Percentiles rank a stretch among this genome's conserved stretches.
Conservation (phyloP, 352 stramenopile genomes). For the Phytophthora crassamura region DNA sequence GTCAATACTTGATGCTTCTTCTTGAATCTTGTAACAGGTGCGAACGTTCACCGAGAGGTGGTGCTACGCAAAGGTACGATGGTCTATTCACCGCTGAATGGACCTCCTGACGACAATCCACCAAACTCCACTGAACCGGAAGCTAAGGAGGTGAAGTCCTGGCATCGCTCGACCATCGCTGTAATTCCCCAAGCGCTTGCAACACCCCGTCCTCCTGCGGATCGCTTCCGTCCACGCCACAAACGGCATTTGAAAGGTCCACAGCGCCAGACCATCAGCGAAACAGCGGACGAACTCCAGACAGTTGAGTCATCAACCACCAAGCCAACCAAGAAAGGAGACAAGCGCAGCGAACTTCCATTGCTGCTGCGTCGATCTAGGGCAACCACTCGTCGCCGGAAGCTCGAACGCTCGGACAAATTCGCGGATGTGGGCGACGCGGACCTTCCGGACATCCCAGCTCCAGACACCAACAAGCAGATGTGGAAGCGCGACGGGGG, state of each 20-base stretch:
- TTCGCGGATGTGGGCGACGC: conserved; percentile 3
- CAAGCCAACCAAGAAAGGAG: not conserved
- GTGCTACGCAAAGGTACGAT: conserved; percentile 30
- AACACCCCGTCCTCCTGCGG: conserved; percentile 19
- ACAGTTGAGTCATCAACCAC: not conserved
- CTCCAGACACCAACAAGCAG: conserved; percentile 33
- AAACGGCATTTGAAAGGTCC: conserved; percentile 8
- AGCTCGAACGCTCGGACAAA: conserved; percentile 1
- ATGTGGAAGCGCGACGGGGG: conserved; percentile 39
- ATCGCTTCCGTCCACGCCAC: conserved; percentile 11
- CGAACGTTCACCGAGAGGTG: conserved; percentile 20
- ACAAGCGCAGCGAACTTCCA: conserved; percentile 19
- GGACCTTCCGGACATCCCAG: not conserved
- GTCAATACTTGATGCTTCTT: conserved; percentile 1
- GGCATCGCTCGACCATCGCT: conserved; percentile 27
- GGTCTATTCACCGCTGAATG: conserved; percentile 18
- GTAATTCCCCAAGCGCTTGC: conserved; percentile 2
- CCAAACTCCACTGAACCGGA: not conserved
- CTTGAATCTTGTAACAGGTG: conserved; percentile 6
- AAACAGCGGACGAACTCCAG: not conserved
- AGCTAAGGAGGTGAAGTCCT: conserved; percentile 15
- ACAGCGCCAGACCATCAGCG: not conserved
- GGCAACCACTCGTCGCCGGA: conserved; percentile 12
- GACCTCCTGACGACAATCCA: conserved; percentile 11
- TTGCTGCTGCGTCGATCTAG: conserved; percentile 25